Evolutionary conservation across 1,139 yeast species (phyloP).

Genomic region (Suhomyces yuchorum): DNA sequence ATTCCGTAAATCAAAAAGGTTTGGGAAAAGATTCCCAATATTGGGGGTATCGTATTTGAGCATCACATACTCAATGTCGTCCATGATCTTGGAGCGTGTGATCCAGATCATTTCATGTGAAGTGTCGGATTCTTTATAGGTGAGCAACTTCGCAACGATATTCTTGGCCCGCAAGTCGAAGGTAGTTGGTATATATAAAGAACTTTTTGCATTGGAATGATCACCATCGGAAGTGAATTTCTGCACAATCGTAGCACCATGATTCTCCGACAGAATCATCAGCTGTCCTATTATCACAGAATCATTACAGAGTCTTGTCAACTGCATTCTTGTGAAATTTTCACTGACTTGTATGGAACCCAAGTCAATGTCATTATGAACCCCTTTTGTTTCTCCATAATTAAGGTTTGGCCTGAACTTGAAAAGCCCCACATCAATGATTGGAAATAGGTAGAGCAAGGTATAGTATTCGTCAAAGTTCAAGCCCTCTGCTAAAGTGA

Average conservation of each 20-base stretch:
- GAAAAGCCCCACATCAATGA: constrained; percentile 22
- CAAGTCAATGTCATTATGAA: constrained; percentile 8
- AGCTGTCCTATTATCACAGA: constrained; percentile 3
- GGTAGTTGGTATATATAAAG: constrained; percentile 9
- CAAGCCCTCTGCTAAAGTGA: constrained; percentile 17
- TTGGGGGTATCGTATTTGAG: constrained; percentile 14
- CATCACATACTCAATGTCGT: constrained; percentile 16
- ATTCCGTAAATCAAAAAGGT: constrained; percentile 5
- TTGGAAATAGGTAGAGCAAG: constrained; percentile 31
- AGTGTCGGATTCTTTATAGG: background rate
- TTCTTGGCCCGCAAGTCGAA: constrained; percentile 16
- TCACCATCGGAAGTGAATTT: background rate
- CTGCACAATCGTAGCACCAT: background rate
- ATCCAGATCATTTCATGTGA: constrained; percentile 4
- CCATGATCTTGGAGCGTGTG: constrained; percentile 14
- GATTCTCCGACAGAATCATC: background rate
- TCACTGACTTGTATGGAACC: background rate
- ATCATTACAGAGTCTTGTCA: background rate
- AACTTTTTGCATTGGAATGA: background rate
- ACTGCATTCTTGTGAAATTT: background rate
- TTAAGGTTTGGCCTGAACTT: constrained; percentile 26
- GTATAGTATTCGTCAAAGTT: constrained; percentile 26
- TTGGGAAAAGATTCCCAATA: constrained; percentile 9
- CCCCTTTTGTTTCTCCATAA: constrained; percentile 22
- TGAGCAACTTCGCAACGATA: constrained; percentile 16